Percentiles rank a stretch among this genome's conserved stretches.
Conservation (phyloP, 805 yeast species). For the Saccharomyces paradoxus region DNA sequence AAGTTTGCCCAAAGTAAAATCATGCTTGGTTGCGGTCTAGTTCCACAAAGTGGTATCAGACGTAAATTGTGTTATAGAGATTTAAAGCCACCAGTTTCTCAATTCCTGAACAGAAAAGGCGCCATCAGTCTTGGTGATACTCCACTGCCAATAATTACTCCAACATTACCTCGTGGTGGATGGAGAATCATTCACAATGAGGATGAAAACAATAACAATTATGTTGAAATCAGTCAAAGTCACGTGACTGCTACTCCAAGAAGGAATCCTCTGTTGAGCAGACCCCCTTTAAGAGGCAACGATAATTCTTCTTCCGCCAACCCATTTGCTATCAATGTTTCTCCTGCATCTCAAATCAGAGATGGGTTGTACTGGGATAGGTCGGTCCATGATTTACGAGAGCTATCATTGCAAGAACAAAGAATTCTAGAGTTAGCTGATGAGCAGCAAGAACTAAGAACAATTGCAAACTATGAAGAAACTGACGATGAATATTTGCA, state of each 20-base stretch:
- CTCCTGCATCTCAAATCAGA: constrained; percentile 4
- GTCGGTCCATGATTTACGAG: constrained; percentile 20
- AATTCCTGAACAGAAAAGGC: constrained; percentile 27
- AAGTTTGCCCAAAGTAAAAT: constrained; percentile 35
- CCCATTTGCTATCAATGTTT: background rate
- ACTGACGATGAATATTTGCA: constrained; percentile 28
- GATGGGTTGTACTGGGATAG: constrained; percentile 30
- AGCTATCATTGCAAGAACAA: constrained; percentile 3
- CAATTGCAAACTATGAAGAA: constrained; percentile 7
- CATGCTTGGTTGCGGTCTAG: constrained; percentile 31
- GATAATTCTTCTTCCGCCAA: background rate
- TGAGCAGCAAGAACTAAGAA: background rate
- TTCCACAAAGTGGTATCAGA: constrained; percentile 22
- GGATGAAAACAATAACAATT: constrained; percentile 7
- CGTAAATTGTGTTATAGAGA: constrained; percentile 26
- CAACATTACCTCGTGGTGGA: constrained; percentile 29
- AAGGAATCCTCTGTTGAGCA: background rate
- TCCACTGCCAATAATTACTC: constrained; percentile 18
- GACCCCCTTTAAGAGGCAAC: background rate
- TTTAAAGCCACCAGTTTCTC: constrained; percentile 29
- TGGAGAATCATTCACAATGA: constrained; percentile 28
- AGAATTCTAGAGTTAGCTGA: background rate
- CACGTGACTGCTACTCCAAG: background rate
- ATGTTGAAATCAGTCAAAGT: background rate
- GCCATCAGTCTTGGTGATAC: constrained; percentile 20